These are phyloP conservation scores for Mortierella sp. DNA, from an alignment of 371 early-diverging fungal genomes.

Conservation along the genomic window DNA sequence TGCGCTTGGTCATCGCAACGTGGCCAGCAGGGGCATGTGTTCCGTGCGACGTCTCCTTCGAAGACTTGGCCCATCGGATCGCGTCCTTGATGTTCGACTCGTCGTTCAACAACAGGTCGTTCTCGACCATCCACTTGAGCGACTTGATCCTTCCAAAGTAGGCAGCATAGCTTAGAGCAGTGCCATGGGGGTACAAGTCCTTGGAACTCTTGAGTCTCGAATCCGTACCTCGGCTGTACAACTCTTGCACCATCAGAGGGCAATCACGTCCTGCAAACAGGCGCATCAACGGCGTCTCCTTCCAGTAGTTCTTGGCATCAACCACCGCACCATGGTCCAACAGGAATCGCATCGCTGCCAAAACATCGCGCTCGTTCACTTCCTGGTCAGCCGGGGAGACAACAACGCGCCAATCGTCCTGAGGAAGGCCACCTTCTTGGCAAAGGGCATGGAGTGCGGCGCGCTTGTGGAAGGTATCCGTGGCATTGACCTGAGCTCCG, in stretches of 20 bases:
- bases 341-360: slow-evolving; percentile 55
- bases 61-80: slow-evolving; percentile 54
- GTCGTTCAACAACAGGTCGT: slow-evolving; percentile 50
- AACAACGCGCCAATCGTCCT: slow-evolving; percentile 47
- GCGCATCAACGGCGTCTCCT: slow-evolving; percentile 55
- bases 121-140: slow-evolving; percentile 57
- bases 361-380: slow-evolving; percentile 53
- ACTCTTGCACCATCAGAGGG: slow-evolving; percentile 56
- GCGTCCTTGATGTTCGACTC: slow-evolving; percentile 55
- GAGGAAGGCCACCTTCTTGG: slow-evolving; percentile 45
- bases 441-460: slow-evolving; percentile 48
- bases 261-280: slow-evolving; percentile 49
- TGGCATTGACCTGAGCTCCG: slow-evolving; percentile 40
- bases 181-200: slow-evolving; percentile 54
- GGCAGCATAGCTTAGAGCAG: slow-evolving; percentile 50
- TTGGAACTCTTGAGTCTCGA: slow-evolving; percentile 56
- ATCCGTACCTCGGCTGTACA: slow-evolving; percentile 54
- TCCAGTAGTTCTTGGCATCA: slow-evolving; percentile 59
- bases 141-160: slow-evolving; percentile 53
- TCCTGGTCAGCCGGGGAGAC: slow-evolving; percentile 36
- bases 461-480: slow-evolving; percentile 45
- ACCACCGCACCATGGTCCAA: slow-evolving; percentile 45
- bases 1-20: slow-evolving; percentile 25
- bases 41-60: slow-evolving; percentile 38
- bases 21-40: slow-evolving; percentile 20